Evolutionary conservation across 2,329 filamentous ascomycete species (phyloP).

Genomic region (Aspergillus candidus): DNA sequence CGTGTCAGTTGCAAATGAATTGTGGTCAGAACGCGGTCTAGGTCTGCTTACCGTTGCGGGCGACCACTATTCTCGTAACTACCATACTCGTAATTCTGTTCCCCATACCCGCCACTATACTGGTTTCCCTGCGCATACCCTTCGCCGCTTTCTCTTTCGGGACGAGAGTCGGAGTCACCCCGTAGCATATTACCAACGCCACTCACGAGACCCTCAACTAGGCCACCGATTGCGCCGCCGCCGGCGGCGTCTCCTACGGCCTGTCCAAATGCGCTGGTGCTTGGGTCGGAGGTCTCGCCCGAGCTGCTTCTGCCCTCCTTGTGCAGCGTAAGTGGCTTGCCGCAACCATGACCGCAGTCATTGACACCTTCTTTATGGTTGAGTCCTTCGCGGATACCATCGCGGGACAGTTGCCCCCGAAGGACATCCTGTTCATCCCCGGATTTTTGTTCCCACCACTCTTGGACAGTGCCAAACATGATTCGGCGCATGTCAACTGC

Average conservation of each 20-base stretch:
- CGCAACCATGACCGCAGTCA: constrained; percentile 80
- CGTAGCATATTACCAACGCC: constrained; percentile 57
- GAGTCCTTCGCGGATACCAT: constrained; percentile 67
- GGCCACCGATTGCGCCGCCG: constrained; percentile 60
- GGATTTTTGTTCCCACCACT: constrained; percentile 72
- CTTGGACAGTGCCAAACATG: constrained; percentile 73
- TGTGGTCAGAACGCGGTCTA: too few species aligned
- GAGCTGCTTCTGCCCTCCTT: constrained; percentile 41
- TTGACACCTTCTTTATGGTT: constrained; percentile 85
- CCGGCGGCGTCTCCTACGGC: constrained; percentile 56
- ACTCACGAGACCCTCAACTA: constrained; percentile 63
- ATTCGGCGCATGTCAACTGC: constrained; percentile 63
- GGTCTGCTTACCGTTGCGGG: too few species aligned
- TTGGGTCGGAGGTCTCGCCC: constrained; percentile 13
- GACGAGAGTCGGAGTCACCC: constrained; percentile 37
- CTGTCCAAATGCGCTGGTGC: constrained; percentile 40
- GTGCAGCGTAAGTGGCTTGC: constrained; percentile 70
- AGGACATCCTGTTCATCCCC: constrained; percentile 60
- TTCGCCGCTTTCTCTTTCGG: background rate
- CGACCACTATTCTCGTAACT: constrained; percentile 8
- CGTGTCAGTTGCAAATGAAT: constrained; percentile 1
- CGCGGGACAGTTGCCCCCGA: constrained; percentile 67
- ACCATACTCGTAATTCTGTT: background rate
- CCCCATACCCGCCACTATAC: constrained; percentile 8
- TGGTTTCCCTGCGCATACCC: background rate